Base-by-base conservation (phyloP, 192 early-diverging fungal species). In the Coemansia sp. region DNA sequence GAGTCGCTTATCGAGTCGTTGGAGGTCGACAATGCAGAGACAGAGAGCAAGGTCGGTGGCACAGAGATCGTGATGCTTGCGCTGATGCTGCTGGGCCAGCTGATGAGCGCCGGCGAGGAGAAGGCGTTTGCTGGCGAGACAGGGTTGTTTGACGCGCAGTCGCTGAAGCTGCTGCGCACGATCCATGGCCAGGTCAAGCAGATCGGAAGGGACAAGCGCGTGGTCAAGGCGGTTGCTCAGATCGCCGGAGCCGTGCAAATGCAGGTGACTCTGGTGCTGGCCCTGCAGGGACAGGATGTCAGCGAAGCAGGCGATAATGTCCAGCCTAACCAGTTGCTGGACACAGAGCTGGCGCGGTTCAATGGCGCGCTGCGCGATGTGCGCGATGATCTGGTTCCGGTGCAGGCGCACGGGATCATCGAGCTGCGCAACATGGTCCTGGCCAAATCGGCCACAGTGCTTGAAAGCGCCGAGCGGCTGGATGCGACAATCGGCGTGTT, bases 391-490 rank as follows among this genome's bases (percentile, higher is more conserved):
- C 69, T 96, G 22, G 72, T 96, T 27, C 96, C 96, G 0, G 87
- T 98, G 4, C 83, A 88, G 28, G 96, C 94, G 4, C 90, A 94
- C 36, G 96, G 96, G 6, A 86, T 96, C 56, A 84, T 84, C 8
- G 84, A 90, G 64, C 71, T 98, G 44, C 86, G 88, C 36, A 85
- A 90, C 63, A 82, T 98, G 89, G 83, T 96, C 4, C 77, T 95
- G 7, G 62, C 79, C 4, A 85, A 82, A 41, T 88, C 91, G 69
- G 81, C 85, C 2, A 68, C 82, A 1, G 70, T 89, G 20, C 60
- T 84, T 17, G 54, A 61, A 5, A 56, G 37, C 58, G 31, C 6
- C 6, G 83, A 84, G 2, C 81, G 86, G 42, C 58, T 96, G 13
- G 86, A 87, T 22, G 82, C 86, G 6, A 77, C 89, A 0, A 75